Base-by-base conservation (phyloP, 768 basidiomycete species). In the Leucocoprinus leucothites region DNA sequence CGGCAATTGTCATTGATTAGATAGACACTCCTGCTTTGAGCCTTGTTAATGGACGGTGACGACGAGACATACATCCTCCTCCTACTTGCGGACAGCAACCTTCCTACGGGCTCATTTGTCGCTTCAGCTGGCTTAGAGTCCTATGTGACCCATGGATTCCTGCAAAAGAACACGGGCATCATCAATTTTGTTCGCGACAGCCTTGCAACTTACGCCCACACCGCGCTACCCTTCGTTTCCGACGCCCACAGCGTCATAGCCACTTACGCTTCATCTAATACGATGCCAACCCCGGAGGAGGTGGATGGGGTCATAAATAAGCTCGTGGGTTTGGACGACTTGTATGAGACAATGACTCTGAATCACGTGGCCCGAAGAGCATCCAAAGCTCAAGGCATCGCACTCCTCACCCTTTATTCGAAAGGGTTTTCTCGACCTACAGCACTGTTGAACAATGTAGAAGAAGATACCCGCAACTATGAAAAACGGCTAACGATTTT, bases 31-130 rank as follows among this genome's bases (percentile, higher is more conserved):
- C 21, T 22, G 13, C 26, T 46, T 48, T 48, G n/a, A n/a, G 62
- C 44, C 60, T 38, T 13, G 38, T 6, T 4, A 13, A 74, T 72
- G 71, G 53, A 68, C 64, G 59, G 66, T 63, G 67, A 70, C 69
- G 74, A 73, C 55, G 86, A 89, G 64, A 74, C 80, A 0, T 91
- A 89, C 67, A 71, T 93, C 26, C 75, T 93, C 16, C 81, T 94
- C 36, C 77, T 95, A 34, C 80, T 96, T 41, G 81, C 91, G 0
- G 94, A 96, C 73, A 90, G 91, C 58, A 98, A 96, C 69, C 84
- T 99, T 2, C 97, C 97, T 1, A 98, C 96, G 0, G 97, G 97
- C 34, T 89, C 96, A 1, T 99, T 99, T 68, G 91, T 98, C 56
- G 91, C 95, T 0, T 97, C 94, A 1, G 82, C 91, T 2, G 96